Evolutionary conservation across 2,329 filamentous ascomycete genomes (phyloP), one percentile per base, ranked within the genome.

Genomic region (Fusarium fracticaudum): DNA sequence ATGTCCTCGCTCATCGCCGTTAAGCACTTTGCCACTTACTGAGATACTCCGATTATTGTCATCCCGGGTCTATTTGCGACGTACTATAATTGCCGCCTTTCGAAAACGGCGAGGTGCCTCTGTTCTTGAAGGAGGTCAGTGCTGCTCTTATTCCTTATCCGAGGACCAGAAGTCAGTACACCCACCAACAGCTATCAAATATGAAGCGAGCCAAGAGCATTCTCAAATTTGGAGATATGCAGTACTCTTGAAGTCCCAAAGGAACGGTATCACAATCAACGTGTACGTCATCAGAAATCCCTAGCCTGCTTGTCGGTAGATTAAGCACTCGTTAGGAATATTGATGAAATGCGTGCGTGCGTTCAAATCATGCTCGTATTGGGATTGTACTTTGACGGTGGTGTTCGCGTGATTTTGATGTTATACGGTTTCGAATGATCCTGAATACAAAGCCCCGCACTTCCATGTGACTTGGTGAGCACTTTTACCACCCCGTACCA

Each of bases 141-240:
- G 44, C 20, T 47, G 8, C 15, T 7, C 44, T 15, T 47, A 5
- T 29, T 29, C 4, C 12, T 26, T 4, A 5, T 8, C 8, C 18
- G 4, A 29, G 44, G 8, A 45, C 8, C 0, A 29, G 40, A 47
- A 3, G 1, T 6, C n/a, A 29, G 24, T 20, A 3, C 24, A 10
- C 6, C 18, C 8, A 29, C 5, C 3, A 13, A 22, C 6, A 47
- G 8, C 4, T 14, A 29, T 14, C 2, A 4, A 3, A 14, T 29
- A 3, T 3, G 3, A 14, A 29, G 3, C 29, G 2, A 29, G 29
- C 2, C 2, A 29, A 3, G 29, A 29, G 2, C 29, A 29, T 29
- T 3, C 2, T 3, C 29, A 8, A 10, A 1, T 5, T 8, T 1
- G 12, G 7, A 5, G 18, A 29, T 10, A 47, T 3, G 8, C 0